Percentiles rank a stretch among this genome's conserved stretches.
phyloP scores from a whole-genome alignment of 2,329 filamentous ascomycete genomes.

The Fusarium multiceps region DNA sequence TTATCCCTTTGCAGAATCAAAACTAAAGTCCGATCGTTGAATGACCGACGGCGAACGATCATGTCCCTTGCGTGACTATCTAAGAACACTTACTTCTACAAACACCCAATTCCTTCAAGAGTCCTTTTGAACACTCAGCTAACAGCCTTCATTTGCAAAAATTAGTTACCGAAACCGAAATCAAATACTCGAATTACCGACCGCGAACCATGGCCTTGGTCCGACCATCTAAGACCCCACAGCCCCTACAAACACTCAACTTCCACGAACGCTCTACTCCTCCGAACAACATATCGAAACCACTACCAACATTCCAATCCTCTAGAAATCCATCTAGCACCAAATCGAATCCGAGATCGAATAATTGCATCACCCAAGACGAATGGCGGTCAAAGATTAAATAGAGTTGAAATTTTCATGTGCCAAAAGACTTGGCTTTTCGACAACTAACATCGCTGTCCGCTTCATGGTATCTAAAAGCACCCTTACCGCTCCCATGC shows the following conservation, averaged over 20 bases:
- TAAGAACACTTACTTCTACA: background rate
- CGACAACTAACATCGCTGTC: slow-evolving; percentile 19
- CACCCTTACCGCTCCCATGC: slow-evolving; percentile 27
- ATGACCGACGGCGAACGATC: background rate
- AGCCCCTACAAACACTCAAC: background rate
- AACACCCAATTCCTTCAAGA: background rate
- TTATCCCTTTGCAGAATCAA: background rate
- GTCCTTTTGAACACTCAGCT: background rate
- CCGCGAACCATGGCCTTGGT: background rate
- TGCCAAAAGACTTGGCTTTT: slow-evolving; percentile 32
- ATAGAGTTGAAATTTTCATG: slow-evolving; percentile 14
- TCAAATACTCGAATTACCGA: background rate
- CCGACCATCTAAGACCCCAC: background rate
- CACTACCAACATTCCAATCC: background rate
- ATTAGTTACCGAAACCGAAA: too few relatives aligned
- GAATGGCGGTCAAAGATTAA: slow-evolving; percentile 2
- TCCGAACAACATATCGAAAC: background rate
- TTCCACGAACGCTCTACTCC: background rate
- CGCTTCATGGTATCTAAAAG: slow-evolving; percentile 39
- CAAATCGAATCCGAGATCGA: background rate
- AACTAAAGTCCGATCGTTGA: background rate
- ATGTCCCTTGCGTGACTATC: background rate
- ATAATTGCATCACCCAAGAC: background rate
- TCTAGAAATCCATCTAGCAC: background rate
- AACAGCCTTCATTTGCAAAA: background rate